Conservation (phyloP, 2,329 filamentous ascomycete species). For the Cercospora brassicicola region DNA sequence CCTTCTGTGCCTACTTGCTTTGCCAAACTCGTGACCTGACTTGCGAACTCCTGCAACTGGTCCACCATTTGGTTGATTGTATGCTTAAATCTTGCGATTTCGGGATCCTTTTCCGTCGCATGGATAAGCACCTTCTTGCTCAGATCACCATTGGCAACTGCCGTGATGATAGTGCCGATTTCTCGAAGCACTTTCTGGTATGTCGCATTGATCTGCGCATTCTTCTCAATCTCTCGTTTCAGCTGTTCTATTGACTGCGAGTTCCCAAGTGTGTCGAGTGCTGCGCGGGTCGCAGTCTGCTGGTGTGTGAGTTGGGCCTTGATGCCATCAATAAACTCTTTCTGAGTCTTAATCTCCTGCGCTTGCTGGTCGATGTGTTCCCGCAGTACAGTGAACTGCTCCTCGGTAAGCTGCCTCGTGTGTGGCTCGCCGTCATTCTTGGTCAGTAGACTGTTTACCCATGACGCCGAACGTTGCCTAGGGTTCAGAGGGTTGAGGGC, state of each 20-base stretch:
- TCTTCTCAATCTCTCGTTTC: slow-evolving; percentile 91
- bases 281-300: slow-evolving; percentile 78
- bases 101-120: slow-evolving; percentile 93
- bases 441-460: slow-evolving; percentile 55
- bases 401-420: slow-evolving; percentile 65
- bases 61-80: slow-evolving; percentile 99
- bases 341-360: slow-evolving; percentile 84
- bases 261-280: slow-evolving; percentile 77
- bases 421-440: slow-evolving; percentile 54
- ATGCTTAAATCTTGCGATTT: slow-evolving; percentile 96
- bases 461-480: slow-evolving; percentile 43
- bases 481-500: slow-evolving; percentile 25
- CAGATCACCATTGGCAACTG: slow-evolving; percentile 89
- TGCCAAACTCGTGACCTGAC: slow-evolving; percentile 90
- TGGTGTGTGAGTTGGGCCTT: slow-evolving; percentile 83
- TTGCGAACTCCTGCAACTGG: slow-evolving; percentile 92
- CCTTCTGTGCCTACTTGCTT: slow-evolving; percentile 96
- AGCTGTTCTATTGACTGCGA: slow-evolving; percentile 84
- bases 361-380: slow-evolving; percentile 94
- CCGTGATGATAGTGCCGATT: slow-evolving; percentile 95
- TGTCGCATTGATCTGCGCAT: slow-evolving; percentile 95
- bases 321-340: slow-evolving; percentile 79
- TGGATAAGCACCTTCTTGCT: slow-evolving; percentile 97
- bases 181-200: slow-evolving; percentile 97
- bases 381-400: slow-evolving; percentile 79